Evolutionary conservation across 2,329 filamentous ascomycete genomes (phyloP).

Genomic region (Venturia carpophila): DNA sequence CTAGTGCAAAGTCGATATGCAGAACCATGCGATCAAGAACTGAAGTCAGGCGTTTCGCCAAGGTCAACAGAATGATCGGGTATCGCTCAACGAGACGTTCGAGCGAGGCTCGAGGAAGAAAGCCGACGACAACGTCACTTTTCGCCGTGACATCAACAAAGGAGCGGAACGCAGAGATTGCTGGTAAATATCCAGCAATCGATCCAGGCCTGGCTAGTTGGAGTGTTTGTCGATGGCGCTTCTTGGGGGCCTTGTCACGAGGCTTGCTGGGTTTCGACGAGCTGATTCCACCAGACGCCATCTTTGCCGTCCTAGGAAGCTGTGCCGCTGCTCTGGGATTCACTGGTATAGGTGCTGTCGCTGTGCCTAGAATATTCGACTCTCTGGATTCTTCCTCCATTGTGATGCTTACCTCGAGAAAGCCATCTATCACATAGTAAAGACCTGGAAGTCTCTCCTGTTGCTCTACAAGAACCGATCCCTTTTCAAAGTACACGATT

Average conservation of each 20-base stretch:
- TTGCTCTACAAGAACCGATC: conserved; percentile 89
- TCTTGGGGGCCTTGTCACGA: conserved; percentile 29
- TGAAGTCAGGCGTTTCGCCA: conserved; percentile 89
- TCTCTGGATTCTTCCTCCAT: conserved; percentile 51
- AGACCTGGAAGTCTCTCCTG: conserved; percentile 93
- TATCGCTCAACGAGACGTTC: conserved; percentile 91
- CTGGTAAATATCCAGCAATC: conserved; percentile 87
- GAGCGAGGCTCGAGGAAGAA: conserved; percentile 74
- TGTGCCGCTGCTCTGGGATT: conserved; percentile 31
- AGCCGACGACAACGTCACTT: conserved; percentile 96
- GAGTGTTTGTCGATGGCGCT: conserved; percentile 58
- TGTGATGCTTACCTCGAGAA: conserved; percentile 86
- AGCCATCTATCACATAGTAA: conserved; percentile 97
- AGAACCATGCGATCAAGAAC: conserved; percentile 82
- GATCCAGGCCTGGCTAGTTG: conserved; percentile 92
- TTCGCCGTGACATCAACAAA: conserved; percentile 97
- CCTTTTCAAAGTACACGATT: conserved; percentile 95
- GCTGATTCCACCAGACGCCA: conserved; percentile 12
- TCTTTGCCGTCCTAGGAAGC: background rate
- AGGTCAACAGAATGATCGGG: conserved; percentile 83
- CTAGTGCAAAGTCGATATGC: conserved; percentile 95
- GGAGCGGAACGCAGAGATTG: conserved; percentile 87
- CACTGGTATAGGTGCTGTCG: conserved; percentile 25
- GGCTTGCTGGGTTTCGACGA: conserved; percentile 18
- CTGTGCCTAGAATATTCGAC: conserved; percentile 37